Conservation (phyloP, 164 flowering plant genomes). For the Umbellularia californica region DNA sequence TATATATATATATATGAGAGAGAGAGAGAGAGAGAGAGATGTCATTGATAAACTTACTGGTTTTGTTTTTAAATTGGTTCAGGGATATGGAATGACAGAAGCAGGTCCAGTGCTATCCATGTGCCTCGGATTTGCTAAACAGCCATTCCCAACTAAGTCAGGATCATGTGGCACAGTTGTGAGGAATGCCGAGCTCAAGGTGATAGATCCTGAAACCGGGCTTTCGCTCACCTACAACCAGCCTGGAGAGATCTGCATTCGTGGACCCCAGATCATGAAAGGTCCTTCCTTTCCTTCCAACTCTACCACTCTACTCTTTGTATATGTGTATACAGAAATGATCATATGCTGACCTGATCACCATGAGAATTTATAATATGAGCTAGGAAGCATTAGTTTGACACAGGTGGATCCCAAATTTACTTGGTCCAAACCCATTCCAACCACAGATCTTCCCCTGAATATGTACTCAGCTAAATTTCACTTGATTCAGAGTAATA, state of each 20-base stretch:
- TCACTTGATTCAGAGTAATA: no score
- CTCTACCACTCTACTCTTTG: background rate
- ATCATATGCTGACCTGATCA: no score
- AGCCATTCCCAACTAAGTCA: constrained; percentile 55
- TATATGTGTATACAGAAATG: no score
- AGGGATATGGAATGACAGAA: constrained; percentile 95
- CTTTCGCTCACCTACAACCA: constrained; percentile 48
- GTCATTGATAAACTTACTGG: no score
- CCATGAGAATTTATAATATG: no score
- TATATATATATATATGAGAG: no score
- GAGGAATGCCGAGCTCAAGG: constrained; percentile 69
- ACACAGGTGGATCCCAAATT: no score
- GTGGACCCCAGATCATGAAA: constrained; percentile 75
- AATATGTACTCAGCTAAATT: no score
- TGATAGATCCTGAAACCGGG: constrained; percentile 62
- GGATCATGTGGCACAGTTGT: constrained; percentile 85
- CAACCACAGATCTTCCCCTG: no score
- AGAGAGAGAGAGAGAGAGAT: no score
- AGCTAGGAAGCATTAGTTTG: no score
- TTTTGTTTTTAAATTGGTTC: background rate
- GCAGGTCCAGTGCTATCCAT: constrained; percentile 73
- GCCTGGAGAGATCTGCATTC: constrained; percentile 76
- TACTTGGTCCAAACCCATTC: no score
- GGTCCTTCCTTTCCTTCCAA: constrained; percentile 26
- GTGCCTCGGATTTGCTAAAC: constrained; percentile 67